Percentiles rank a stretch among this genome's conserved stretches.
Evolutionary conservation across 2,329 filamentous ascomycete genomes (phyloP).

Genomic region (Colletotrichum coccodes): DNA sequence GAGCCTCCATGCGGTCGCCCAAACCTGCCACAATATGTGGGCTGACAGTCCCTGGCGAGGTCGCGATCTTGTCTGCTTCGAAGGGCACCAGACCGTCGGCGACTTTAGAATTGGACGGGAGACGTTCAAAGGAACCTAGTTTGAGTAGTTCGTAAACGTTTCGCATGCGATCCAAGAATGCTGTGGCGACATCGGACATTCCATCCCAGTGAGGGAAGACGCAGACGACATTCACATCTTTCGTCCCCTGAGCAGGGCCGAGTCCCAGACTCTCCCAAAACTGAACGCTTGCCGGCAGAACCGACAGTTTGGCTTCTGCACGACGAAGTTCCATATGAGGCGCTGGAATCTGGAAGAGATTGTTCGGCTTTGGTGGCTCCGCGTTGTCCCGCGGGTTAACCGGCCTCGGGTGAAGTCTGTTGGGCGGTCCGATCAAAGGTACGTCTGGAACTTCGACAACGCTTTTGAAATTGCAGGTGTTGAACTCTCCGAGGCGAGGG

Average conservation of each 20-base stretch:
- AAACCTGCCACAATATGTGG: conserved; percentile 45
- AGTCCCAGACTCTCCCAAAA: conserved; percentile 89
- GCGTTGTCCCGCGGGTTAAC: conserved; percentile 52
- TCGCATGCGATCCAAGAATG: conserved; percentile 75
- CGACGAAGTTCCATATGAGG: conserved; percentile 80
- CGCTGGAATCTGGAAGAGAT: conserved; percentile 70
- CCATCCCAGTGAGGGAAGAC: conserved; percentile 75
- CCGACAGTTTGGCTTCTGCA: conserved; percentile 74
- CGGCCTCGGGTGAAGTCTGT: conserved; percentile 61
- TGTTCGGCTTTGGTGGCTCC: conserved; percentile 60
- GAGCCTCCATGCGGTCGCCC: conserved; percentile 58
- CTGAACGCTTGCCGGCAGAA: conserved; percentile 77
- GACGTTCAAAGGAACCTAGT: conserved; percentile 71
- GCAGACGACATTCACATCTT: conserved; percentile 77
- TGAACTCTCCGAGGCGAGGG: conserved; percentile 50
- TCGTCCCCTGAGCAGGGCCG: conserved; percentile 74
- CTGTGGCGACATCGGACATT: conserved; percentile 67
- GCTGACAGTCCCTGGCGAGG: conserved; percentile 23
- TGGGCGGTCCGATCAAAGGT: conserved; percentile 60
- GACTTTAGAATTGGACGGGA: conserved; percentile 55
- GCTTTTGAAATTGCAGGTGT: conserved; percentile 28
- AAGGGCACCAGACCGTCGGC: conserved; percentile 61
- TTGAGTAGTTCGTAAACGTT: conserved; percentile 80
- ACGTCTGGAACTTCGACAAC: conserved; percentile 37
- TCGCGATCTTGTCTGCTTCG: conserved; percentile 54